These are phyloP conservation scores for Fusarium poae DNA, from an alignment of 2,329 filamentous ascomycete genomes.

Conservation along the genomic window DNA sequence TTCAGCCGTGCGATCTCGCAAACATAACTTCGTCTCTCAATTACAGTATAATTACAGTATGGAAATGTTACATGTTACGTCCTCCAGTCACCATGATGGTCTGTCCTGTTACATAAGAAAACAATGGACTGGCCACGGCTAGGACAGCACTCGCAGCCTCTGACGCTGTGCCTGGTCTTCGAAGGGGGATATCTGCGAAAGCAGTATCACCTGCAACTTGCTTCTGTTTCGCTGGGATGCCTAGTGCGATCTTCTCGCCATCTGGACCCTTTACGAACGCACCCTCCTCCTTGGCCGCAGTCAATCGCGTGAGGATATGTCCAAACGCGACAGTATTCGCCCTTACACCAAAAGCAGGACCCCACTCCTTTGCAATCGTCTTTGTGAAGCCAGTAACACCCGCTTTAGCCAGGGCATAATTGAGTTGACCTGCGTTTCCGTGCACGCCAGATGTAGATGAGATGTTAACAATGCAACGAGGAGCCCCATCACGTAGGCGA, in stretches of 20 bases:
- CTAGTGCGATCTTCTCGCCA: conserved; percentile 79
- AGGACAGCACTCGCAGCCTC: conserved; percentile 85
- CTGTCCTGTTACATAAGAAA: conserved; percentile 88
- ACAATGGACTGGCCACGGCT: conserved; percentile 83
- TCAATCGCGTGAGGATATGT: conserved; percentile 82
- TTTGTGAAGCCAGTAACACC: conserved; percentile 87
- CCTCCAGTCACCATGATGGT: conserved; percentile 89
- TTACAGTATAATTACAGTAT: neutral
- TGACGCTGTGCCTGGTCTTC: conserved; percentile 80
- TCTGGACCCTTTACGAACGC: conserved; percentile 82
- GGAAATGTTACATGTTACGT: conserved; percentile 64
- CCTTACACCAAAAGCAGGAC: conserved; percentile 83
- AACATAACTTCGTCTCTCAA: neutral
- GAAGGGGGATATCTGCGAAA: conserved; percentile 80
- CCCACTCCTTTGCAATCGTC: conserved; percentile 94
- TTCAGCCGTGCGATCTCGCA: conserved; percentile 22
- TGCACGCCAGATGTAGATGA: conserved; percentile 84
- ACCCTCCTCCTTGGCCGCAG: conserved; percentile 85
- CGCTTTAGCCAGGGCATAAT: conserved; percentile 88
- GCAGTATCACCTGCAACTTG: conserved; percentile 57
- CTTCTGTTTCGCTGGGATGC: conserved; percentile 75
- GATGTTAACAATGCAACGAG: conserved; percentile 85
- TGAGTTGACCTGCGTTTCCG: conserved; percentile 91
- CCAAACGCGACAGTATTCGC: conserved; percentile 89
- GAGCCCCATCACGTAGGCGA: conserved; percentile 84